Evolutionary conservation across 768 basidiomycete genomes (phyloP).

Genomic region (Pleurotus eryngii): DNA sequence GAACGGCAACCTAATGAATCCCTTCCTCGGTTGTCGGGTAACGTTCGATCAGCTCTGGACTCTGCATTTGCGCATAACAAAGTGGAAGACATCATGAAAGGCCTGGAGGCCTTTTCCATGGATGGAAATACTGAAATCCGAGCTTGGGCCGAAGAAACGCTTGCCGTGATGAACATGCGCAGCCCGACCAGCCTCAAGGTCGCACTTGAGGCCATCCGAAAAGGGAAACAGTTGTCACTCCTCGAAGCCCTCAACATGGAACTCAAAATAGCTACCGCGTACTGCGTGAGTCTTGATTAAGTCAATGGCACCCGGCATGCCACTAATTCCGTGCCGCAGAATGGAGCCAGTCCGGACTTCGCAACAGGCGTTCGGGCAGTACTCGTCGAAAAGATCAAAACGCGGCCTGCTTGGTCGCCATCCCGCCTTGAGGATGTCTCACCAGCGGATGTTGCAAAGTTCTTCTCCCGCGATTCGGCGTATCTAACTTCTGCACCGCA

Average conservation of each 20-base stretch:
- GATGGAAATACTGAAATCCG: slow-evolving; percentile 45
- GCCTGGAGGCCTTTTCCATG: slow-evolving; percentile 42
- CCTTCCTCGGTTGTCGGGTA: slow-evolving; percentile 50
- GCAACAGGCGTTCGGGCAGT: slow-evolving; percentile 73
- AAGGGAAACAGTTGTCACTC: slow-evolving; percentile 62
- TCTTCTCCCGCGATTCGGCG: slow-evolving; percentile 60
- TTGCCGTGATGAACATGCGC: slow-evolving; percentile 57
- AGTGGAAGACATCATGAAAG: slow-evolving; percentile 69
- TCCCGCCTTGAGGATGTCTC: slow-evolving; percentile 57
- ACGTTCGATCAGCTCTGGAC: slow-evolving; percentile 76
- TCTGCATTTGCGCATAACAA: slow-evolving; percentile 65
- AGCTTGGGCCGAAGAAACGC: slow-evolving; percentile 73
- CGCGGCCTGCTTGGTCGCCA: slow-evolving; percentile 71
- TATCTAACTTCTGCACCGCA: slow-evolving; percentile 43
- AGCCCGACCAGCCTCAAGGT: slow-evolving; percentile 94
- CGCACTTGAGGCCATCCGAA: slow-evolving; percentile 74
- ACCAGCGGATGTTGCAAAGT: slow-evolving; percentile 44
- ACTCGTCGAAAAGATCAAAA: slow-evolving; percentile 41
- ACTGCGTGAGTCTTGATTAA: slow-evolving; percentile 61
- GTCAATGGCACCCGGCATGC: slow-evolving; percentile 12
- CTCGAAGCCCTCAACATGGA: slow-evolving; percentile 78
- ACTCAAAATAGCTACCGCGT: slow-evolving; percentile 83
- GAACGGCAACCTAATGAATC: slow-evolving; percentile 61
- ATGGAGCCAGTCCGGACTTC: slow-evolving; percentile 81
- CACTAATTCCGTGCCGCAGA: slow-evolving; percentile 39